Conservation (phyloP, 371 early-diverging fungal genomes). For the Mortierella sp. region DNA sequence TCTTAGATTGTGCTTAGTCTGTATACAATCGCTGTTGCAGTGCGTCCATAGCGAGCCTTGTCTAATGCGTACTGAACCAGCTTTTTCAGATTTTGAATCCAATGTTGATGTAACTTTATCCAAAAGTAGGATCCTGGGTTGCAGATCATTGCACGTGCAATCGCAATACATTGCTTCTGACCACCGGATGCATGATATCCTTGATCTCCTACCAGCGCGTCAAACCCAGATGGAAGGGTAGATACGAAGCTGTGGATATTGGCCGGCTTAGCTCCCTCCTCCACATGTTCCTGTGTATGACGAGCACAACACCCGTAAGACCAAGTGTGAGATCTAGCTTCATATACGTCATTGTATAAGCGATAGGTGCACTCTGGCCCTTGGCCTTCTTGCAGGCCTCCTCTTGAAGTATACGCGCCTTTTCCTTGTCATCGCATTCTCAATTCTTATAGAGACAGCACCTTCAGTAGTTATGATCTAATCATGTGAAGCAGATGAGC, state of each 20-base stretch:
- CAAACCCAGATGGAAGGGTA: conserved; percentile 72
- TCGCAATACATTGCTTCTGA: conserved; percentile 73
- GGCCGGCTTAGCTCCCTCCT: conserved; percentile 66
- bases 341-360: conserved; percentile 42
- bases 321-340: conserved; percentile 30
- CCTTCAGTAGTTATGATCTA: no score
- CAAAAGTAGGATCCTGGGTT: conserved; percentile 83
- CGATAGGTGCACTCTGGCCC: conserved; percentile 24
- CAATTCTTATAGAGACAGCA: no score
- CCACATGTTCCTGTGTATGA: conserved; percentile 62
- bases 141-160: conserved; percentile 76
- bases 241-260: conserved; percentile 81
- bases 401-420: conserved; percentile 28
- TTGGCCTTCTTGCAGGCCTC: not conserved
- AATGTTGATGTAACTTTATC: conserved; percentile 97
- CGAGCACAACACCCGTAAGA: conserved; percentile 60
- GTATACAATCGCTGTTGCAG: conserved; percentile 76
- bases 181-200: conserved; percentile 76
- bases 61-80: conserved; percentile 93
- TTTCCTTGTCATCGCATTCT: conserved; percentile 16
- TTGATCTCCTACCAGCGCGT: conserved; percentile 79
- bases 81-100: conserved; percentile 88
- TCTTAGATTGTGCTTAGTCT: conserved; percentile 77
- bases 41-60: conserved; percentile 71
- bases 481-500: no score